Evolutionary conservation across 2,329 filamentous ascomycete species (phyloP), one percentile per base, ranked within the genome.

Genomic region (Lasiodiplodia gonubiensis): DNA sequence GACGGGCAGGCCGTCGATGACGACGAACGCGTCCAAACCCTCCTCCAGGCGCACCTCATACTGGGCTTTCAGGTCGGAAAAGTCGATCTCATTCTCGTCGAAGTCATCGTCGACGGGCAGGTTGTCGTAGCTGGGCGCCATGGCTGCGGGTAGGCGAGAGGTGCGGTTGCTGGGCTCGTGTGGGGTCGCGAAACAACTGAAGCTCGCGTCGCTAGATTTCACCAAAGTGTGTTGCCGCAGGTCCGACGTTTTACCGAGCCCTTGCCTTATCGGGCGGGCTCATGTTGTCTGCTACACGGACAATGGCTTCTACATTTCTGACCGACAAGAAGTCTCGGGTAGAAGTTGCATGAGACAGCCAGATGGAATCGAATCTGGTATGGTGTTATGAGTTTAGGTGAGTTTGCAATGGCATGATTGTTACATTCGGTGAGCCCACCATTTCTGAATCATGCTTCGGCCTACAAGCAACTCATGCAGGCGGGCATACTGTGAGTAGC

Each of bases 31-130:
- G 79, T 99, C 95, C 75, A 97, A 91, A 68, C 95, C 95, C 81
- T 97, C 92, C 80, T 99, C 95, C 72, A 98, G 86, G 79, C 94
- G 92, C 70, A 98, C 94, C 82, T 98, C 93, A 79, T 94, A 97
- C 81, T 96, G 93, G 80, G 96, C 94, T 79, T 90, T 88, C 73
- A 99, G 87, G 83, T 99, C 94, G 74, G 92, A 94, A 80, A 97
- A 93, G 80, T 98, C 94, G 81, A 98, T 91, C 79, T 97, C 93
- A 78, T 94, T 91, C 82, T 95, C 91, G 79, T 97, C 94, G 76
- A 95, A 93, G 80, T 94, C 90, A 80, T 97, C 92, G 75, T 94
- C 92, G 81, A 97, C 93, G 64, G 91, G 91, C 78, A 98, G 86
- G 76, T 93, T 92, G 78, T 97, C 92, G 82, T 97, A 98, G 79